phyloP scores from a whole-genome alignment of 2,329 filamentous ascomycete species.

The Phaeophleospora eucalypticola region DNA sequence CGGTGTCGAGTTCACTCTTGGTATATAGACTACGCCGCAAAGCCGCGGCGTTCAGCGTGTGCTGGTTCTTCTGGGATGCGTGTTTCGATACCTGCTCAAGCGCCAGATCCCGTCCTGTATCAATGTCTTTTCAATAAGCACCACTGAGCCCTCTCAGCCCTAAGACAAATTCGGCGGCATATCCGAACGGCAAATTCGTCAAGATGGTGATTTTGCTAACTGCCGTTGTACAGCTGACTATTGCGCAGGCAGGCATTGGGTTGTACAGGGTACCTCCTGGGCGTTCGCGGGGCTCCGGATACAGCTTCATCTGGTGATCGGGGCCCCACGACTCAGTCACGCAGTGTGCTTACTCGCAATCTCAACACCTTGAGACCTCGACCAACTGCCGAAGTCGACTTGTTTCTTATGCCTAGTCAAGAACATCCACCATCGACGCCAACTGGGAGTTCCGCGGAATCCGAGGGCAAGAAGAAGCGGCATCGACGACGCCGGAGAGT shows the following conservation, averaged over 20 bases:
- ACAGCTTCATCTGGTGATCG: background rate
- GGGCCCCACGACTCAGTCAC: too few species aligned
- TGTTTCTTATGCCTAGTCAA: too few species aligned
- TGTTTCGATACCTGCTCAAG: background rate
- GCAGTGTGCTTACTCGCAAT: too few species aligned
- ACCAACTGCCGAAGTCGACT: too few species aligned
- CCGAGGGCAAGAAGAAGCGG: background rate
- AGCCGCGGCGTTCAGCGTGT: constrained; percentile 1
- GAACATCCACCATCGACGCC: too few species aligned
- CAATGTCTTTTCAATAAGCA: background rate
- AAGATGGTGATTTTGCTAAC: too few species aligned
- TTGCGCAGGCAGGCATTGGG: background rate
- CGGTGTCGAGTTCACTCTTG: constrained; percentile 89
- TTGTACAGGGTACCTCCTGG: background rate
- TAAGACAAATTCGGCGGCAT: too few species aligned
- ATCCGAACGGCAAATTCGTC: too few species aligned
- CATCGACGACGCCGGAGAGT: background rate
- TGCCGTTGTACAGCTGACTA: background rate
- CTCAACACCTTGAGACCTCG: too few species aligned
- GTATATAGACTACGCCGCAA: constrained; percentile 63
- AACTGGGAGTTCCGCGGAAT: background rate
- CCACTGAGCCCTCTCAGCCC: too few species aligned
- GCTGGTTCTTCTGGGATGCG: background rate
- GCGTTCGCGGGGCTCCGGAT: background rate
- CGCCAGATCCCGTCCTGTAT: background rate